Percentiles rank a stretch among this genome's conserved stretches.
Conservation (phyloP, 352 stramenopile species). For the Globisporangium cylindrosporum region DNA sequence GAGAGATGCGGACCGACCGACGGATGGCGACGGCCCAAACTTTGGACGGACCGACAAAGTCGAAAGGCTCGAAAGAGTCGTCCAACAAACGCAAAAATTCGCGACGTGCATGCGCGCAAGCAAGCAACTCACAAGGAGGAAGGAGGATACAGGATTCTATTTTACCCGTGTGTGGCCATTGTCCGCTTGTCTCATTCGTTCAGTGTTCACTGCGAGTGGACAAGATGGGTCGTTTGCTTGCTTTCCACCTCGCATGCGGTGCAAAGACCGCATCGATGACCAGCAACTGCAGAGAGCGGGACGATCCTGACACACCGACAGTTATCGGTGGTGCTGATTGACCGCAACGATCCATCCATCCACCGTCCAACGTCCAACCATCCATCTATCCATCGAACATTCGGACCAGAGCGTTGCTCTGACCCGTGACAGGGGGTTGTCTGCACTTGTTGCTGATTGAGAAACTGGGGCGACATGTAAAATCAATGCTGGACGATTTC, state of each 20-base stretch:
- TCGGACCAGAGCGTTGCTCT: neutral
- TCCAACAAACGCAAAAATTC: neutral
- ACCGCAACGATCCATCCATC: neutral
- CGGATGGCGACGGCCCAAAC: neutral
- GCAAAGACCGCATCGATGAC: neutral
- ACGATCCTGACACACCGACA: neutral
- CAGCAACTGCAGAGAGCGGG: neutral
- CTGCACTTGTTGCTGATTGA: neutral
- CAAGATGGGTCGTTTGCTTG: neutral
- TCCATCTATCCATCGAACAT: slow-evolving; percentile 1
- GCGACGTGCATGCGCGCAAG: neutral
- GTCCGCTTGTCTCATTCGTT: neutral
- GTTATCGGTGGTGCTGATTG: neutral
- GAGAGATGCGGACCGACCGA: neutral
- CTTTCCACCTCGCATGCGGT: neutral
- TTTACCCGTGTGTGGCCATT: neutral
- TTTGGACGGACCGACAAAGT: neutral
- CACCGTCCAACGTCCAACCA: neutral
- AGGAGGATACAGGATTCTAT: slow-evolving; percentile 5
- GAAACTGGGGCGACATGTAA: neutral
- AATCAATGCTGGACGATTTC: neutral
- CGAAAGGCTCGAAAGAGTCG: neutral
- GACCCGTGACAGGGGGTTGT: neutral
- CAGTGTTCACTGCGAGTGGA: neutral
- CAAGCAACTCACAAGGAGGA: neutral